phyloP scores from a whole-genome alignment of 2,329 filamentous ascomycete genomes.

The Aspergillus ibericus region DNA sequence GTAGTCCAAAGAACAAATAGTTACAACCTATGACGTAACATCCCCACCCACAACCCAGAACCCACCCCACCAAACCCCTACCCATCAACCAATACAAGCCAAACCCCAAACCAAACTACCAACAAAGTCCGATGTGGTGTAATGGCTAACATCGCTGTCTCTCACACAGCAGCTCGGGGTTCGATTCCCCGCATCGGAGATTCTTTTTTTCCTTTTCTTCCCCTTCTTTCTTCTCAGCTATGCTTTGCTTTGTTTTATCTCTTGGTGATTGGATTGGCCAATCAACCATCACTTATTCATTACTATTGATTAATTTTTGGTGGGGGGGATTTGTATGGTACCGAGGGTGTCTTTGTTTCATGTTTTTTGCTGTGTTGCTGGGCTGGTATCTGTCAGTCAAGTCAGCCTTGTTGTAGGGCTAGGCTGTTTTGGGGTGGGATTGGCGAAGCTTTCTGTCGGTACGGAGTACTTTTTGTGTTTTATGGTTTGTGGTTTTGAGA shows the following conservation, averaged over 20 bases:
- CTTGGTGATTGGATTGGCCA: neutral
- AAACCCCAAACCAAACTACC: neutral
- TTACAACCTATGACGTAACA: neutral
- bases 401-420: neutral
- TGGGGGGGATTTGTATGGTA: too few species aligned
- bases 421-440: neutral
- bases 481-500: neutral
- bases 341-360: neutral
- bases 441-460: neutral
- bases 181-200: conserved; percentile 28
- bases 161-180: conserved; percentile 29
- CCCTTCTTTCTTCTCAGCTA: too few species aligned
- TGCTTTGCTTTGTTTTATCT: too few species aligned
- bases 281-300: neutral
- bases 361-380: too few species aligned
- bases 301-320: too few species aligned
- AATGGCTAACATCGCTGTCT: conserved; percentile 29
- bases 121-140: conserved; percentile 24
- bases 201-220: neutral
- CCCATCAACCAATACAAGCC: neutral
- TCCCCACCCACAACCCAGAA: neutral
- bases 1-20: too few species aligned
- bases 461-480: neutral
- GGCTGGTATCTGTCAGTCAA: neutral
- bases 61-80: neutral